phyloP scores from a whole-genome alignment of 352 stramenopile genomes.

The Phytopythium delawarense region DNA sequence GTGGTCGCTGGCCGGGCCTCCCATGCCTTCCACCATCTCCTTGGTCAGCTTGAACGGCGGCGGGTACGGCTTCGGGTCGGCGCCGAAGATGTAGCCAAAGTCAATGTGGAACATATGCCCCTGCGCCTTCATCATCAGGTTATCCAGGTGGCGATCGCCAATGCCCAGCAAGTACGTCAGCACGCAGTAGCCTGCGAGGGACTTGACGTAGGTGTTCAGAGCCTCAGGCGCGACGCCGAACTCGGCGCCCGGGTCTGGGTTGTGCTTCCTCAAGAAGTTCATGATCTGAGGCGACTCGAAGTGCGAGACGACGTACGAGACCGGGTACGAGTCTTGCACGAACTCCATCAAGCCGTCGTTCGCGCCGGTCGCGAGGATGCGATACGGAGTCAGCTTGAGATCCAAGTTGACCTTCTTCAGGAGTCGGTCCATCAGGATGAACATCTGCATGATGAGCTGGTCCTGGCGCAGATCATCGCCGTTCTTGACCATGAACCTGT shows the following conservation, averaged over 20 bases:
- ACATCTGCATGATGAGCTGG: conserved; percentile 99
- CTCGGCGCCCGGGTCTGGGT: conserved; percentile 78
- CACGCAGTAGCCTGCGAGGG: conserved; percentile 98
- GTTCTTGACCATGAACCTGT: conserved; percentile 99
- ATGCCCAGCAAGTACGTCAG: conserved; percentile 99
- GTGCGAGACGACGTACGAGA: conserved; percentile 95
- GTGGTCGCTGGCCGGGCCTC: conserved; percentile 87
- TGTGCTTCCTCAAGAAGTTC: conserved; percentile 83
- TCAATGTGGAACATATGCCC: conserved; percentile 99
- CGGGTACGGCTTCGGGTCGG: conserved; percentile 98
- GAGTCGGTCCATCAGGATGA: conserved; percentile 98
- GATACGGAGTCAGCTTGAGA: conserved; percentile 96
- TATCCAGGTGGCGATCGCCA: conserved; percentile 99
- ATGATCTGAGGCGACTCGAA: conserved; percentile 92
- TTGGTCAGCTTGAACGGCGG: conserved; percentile 98
- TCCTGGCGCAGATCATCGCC: conserved; percentile 99
- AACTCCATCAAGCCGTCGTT: conserved; percentile 97
- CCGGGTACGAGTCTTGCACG: conserved; percentile 93
- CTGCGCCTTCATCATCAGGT: conserved; percentile 97
- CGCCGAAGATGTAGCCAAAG: conserved; percentile 99
- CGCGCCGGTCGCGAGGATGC: conserved; percentile 81
- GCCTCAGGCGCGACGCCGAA: conserved; percentile 90
- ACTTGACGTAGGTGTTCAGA: conserved; percentile 96
- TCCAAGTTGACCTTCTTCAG: conserved; percentile 99
- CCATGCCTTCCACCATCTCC: conserved; percentile 97